These are phyloP conservation scores for Leucoagaricus sp. DNA, from an alignment of 1,284 basidiomycete genomes.

Conservation along the genomic window DNA sequence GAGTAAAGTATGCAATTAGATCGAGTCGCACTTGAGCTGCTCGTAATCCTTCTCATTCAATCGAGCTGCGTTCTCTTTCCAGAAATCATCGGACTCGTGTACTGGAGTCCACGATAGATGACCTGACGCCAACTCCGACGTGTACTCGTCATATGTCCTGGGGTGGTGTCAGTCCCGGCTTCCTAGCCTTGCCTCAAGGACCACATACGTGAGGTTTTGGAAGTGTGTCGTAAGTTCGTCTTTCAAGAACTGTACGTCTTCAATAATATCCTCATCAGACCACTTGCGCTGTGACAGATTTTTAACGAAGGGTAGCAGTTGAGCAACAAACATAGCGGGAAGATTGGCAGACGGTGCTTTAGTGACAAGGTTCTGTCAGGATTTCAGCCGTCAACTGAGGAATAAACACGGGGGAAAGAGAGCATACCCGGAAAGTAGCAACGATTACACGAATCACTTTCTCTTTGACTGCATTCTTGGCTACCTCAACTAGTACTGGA, in stretches of 20 bases:
- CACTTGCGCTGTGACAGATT: slow-evolving; percentile 87
- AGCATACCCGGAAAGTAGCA: slow-evolving; percentile 82
- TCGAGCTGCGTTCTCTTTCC: slow-evolving; percentile 91
- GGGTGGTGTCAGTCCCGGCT: too few species aligned
- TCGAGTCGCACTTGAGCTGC: slow-evolving; percentile 67
- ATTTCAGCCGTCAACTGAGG: background rate
- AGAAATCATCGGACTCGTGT: slow-evolving; percentile 96
- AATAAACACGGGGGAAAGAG: background rate
- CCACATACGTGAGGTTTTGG: slow-evolving; percentile 83
- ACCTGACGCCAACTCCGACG: slow-evolving; percentile 87
- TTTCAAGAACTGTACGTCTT: slow-evolving; percentile 86
- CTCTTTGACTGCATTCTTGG: slow-evolving; percentile 93
- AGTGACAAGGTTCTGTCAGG: slow-evolving; percentile 76
- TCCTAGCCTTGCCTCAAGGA: too few species aligned
- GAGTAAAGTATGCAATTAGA: background rate
- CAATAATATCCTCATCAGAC: slow-evolving; percentile 92
- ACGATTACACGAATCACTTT: slow-evolving; percentile 96
- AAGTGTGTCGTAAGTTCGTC: slow-evolving; percentile 83
- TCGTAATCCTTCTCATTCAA: slow-evolving; percentile 82
- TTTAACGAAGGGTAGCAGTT: slow-evolving; percentile 85
- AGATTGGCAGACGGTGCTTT: slow-evolving; percentile 85
- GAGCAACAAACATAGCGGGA: slow-evolving; percentile 89
- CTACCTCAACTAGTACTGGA: slow-evolving; percentile 84
- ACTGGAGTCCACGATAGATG: slow-evolving; percentile 94
- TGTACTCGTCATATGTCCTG: slow-evolving; percentile 97